Evolutionary conservation across 2,329 filamentous ascomycete species (phyloP), one percentile per base, ranked within the genome.

Genomic region (Aschersonia sp.): DNA sequence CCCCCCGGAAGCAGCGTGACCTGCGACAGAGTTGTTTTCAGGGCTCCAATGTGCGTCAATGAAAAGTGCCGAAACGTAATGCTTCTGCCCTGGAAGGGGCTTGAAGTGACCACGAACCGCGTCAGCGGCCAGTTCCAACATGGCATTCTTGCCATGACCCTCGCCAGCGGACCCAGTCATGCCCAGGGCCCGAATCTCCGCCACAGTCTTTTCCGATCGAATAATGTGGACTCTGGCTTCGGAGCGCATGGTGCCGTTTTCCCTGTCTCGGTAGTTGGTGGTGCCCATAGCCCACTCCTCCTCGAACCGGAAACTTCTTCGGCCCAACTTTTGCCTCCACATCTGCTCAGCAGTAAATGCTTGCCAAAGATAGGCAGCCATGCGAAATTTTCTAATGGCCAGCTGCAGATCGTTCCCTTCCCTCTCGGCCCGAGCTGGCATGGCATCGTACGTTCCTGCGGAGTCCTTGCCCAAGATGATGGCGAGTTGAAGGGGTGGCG

Each of bases 311-410:
- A 95, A 97, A 47, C 79, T 82, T 49, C 90, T 80, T 49, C 90
- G 77, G 8, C 89, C 88, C 54, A 97, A 79, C 51, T 83, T 85
- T 61, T 95, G 85, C 52, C 87, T 81, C 62, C 79, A 84, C 90
- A 97, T 97, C 62, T 97, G 89, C 62, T 98, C 92, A 6, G 87
- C 87, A 0, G 90, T 97, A 58, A 94, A 97, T 6, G 89, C 87
- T 62, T 98, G 92, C 89, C 92, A 97, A 11, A 97, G 72, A 61
- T 97, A 95, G 30, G 87, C 90, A 14, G 88, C 84, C 84, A 94
- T 95, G 52, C 89, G 79, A 61, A 92, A 95, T 62, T 98, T 98
- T 57, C 78, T 79, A 46, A 94, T 74, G 0, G 92, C 92, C 6
- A 78, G 79, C 9, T 89, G 82, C 37, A 97, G 61, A 1, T 75